Percentiles rank a stretch among this genome's conserved stretches.
Evolutionary conservation across 768 basidiomycete species (phyloP).

Genomic region (Rhodotorula paludigena): DNA sequence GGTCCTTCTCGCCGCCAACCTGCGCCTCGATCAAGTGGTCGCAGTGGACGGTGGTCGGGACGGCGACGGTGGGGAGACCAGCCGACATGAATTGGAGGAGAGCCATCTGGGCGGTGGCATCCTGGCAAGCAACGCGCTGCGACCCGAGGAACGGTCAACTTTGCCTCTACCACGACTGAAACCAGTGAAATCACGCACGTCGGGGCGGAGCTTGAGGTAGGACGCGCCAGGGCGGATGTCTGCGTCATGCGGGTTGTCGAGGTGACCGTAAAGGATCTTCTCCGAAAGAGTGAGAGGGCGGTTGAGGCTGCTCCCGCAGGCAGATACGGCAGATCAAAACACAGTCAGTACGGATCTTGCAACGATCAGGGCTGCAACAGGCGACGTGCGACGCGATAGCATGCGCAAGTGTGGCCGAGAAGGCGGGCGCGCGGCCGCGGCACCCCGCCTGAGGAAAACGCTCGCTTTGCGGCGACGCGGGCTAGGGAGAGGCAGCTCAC

Average conservation of each 20-base stretch:
- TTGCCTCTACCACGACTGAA: too few species aligned
- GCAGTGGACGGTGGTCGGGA: constrained; percentile 97
- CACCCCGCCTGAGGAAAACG: not conserved
- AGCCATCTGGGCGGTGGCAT: constrained; percentile 76
- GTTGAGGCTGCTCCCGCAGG: constrained; percentile 34
- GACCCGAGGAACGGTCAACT: not conserved
- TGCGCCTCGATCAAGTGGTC: constrained; percentile 99
- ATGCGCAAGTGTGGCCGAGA: not conserved
- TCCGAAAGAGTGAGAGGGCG: constrained; percentile 43
- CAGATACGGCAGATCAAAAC: rapidly evolving
- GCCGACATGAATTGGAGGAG: constrained; percentile 99
- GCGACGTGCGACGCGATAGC: too few species aligned
- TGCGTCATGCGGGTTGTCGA: constrained; percentile 86
- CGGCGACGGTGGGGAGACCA: constrained; percentile 93
- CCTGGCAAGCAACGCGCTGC: constrained; percentile 54
- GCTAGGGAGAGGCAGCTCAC: constrained; percentile 33
- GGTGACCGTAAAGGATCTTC: constrained; percentile 70
- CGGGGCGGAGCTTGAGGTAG: constrained; percentile 95
- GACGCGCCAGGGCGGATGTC: constrained; percentile 86
- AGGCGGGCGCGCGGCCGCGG: too few species aligned
- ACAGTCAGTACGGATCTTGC: not conserved
- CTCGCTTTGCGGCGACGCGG: not conserved
- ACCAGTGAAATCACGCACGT: constrained; percentile 74
- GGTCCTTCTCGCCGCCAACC: constrained; percentile 85
- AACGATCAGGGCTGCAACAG: not conserved